phyloP scores from a whole-genome alignment of 139 green algal species.

The Closterium sp. region DNA sequence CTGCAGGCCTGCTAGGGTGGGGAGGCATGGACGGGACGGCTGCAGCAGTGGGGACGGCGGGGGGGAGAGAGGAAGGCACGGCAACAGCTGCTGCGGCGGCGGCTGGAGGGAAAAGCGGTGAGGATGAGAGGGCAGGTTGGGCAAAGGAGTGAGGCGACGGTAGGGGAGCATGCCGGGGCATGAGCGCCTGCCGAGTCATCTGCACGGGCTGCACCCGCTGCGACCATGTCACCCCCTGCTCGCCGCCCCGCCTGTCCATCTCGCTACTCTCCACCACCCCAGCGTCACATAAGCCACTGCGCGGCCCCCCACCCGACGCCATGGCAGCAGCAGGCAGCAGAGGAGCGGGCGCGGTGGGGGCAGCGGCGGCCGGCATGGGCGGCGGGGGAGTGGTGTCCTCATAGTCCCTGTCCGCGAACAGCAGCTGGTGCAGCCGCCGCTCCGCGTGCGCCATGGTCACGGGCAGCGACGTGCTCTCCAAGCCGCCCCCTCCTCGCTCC shows the following conservation, averaged over 20 bases:
- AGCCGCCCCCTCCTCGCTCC: neutral
- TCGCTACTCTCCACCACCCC: too few relatives aligned
- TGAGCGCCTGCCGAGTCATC: neutral
- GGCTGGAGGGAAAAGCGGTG: neutral
- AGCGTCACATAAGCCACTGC: neutral
- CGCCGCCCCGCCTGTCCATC: neutral
- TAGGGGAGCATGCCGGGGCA: neutral
- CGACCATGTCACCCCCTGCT: neutral
- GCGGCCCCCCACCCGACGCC: neutral
- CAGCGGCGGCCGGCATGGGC: neutral
- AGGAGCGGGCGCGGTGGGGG: neutral
- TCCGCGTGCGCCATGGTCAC: constrained; percentile 52
- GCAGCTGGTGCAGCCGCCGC: constrained; percentile 82
- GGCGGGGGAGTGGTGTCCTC: neutral
- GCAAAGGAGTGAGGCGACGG: neutral
- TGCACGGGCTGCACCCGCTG: neutral
- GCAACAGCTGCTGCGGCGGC: neutral
- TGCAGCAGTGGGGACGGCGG: neutral
- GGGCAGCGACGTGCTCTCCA: neutral
- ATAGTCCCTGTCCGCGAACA: constrained; percentile 59
- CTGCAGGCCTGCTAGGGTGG: neutral
- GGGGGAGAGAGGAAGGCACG: neutral
- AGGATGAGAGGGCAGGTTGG: neutral
- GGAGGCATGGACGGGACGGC: neutral
- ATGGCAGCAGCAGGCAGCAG: neutral